Evolutionary conservation across 2,329 filamentous ascomycete genomes (phyloP), one percentile per base, ranked within the genome.

Genomic region (Harringtonia lauricola): DNA sequence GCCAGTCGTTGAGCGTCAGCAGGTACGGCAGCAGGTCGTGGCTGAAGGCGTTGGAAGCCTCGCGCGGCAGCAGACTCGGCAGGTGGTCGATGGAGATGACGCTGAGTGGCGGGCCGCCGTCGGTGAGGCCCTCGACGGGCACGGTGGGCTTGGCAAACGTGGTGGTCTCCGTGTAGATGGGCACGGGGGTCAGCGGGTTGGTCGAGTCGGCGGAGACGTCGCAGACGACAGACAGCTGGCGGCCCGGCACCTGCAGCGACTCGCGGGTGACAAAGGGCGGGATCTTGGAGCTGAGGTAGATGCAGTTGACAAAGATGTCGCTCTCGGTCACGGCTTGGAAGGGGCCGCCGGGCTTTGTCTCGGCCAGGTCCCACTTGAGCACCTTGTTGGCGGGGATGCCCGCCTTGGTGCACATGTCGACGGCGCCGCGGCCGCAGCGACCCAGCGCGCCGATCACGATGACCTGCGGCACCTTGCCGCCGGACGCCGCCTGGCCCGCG

Each of bases 21-120:
- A 95, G 66, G 56, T 79, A 84, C 18, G 87, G 86, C 56, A 94
- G 68, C 51, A 95, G 68, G 39, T 83, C 83, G 41, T 74, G 68
- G 60, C 81, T 86, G 67, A 94, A 95, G 18, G 60, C 81, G 65
- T 95, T 88, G 36, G 80, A 87, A 22, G 87, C 81, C 66, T 95
- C 90, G 42, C 90, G 74, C 2, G 90, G 86, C 31, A 96, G 71
- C 52, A 95, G 74, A 42, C 79, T 83, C 4, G 87, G 86, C 42
- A 94, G 71, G 59, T 94, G 86, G 62, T 94, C 86, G 56, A 94
- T 92, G 60, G 79, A 83, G 63, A 95, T 94, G 53, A 95, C 85
- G 39, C 76, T 81, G 45, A 95, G 65, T 8, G 75, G 72, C 1
- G 78, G 74, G 42, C 67, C 66, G 43, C 67, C 66, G 43, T 67